Evolutionary conservation across 179 eudicot species (phyloP).

Genomic region (Drosera spatulata): DNA sequence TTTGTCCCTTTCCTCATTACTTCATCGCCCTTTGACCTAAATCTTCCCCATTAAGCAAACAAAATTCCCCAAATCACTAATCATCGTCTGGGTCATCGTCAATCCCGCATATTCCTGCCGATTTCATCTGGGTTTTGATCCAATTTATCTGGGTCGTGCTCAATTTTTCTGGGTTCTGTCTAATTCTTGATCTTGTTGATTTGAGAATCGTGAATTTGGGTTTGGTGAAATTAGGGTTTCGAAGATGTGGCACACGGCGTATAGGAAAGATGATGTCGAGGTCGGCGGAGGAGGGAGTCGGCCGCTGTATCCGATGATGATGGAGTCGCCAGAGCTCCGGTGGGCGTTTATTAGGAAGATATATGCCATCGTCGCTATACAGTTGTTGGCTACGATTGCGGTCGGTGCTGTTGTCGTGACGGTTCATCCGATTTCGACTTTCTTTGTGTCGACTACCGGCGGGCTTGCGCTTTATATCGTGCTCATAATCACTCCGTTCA

Average conservation of each 20-base stretch:
- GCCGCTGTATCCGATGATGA: slow-evolving; percentile 53
- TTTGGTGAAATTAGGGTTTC: too few species aligned
- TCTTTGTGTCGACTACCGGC: slow-evolving; percentile 50
- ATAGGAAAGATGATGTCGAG: slow-evolving; percentile 47
- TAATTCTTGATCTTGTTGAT: too few species aligned
- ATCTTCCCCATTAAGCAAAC: too few species aligned
- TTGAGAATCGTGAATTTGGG: too few species aligned
- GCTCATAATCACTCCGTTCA: slow-evolving; percentile 62
- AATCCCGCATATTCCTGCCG: too few species aligned
- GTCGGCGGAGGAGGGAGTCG: slow-evolving; percentile 5
- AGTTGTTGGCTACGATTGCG: slow-evolving; percentile 51
- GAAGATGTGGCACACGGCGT: slow-evolving; percentile 38
- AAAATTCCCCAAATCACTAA: too few species aligned
- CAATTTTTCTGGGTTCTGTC: too few species aligned
- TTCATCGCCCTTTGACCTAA: too few species aligned
- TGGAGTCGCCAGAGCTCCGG: slow-evolving; percentile 47
- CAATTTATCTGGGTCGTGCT: too few species aligned
- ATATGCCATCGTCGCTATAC: slow-evolving; percentile 59
- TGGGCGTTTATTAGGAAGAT: slow-evolving; percentile 86
- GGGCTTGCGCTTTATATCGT: slow-evolving; percentile 70
- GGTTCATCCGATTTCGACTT: slow-evolving; percentile 38
- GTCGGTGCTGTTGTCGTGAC: slow-evolving; percentile 67
- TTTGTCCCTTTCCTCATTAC: too few species aligned
- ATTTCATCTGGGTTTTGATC: too few species aligned
- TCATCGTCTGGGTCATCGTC: too few species aligned